Evolutionary conservation across 352 stramenopile species (phyloP), one percentile per base, ranked within the genome.

Genomic region (Pythium utonaiense): DNA sequence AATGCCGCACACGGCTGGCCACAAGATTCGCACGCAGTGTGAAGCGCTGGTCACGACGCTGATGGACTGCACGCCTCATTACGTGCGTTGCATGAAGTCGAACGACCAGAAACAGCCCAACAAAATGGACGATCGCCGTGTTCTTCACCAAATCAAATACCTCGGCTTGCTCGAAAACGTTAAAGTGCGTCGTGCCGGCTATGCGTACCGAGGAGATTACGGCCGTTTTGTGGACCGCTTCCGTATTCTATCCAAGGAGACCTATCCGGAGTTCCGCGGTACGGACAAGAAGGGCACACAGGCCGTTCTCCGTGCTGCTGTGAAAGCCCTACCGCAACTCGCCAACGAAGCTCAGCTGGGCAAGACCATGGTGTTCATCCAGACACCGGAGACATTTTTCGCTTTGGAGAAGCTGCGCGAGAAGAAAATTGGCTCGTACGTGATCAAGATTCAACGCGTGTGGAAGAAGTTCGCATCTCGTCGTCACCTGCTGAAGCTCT

Each of bases 341-440:
- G 80, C 93, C 49, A 72, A 67, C 3, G 86, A 97, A 62, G 85
- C 90, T 19, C 86, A 97, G 57, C 73, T 96, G 21, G 90, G 90
- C 51, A 93, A 96, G 58, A 80, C 83, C 4, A 97, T 97, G 83
- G 74, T 97, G 17, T 97, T 97, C 48, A 95, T 97, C 47, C 85
- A 92, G 50, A 92, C 86, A 5, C 89, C 90, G 0, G 87, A 96
- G 66, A 93, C 78, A 4, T 95, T 96, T 64, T 97, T 97, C 57
- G 78, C 85, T 25, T 66, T 97, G 10, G 90, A 97, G 61, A 93
- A 94, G 53, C 54, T 96, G 14, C 76, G 90, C 17, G 86, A 96
- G 38, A 79, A 87, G 36, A 91, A 84, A 48, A 79, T 96, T 24
- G 78, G 82, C 0, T 84, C 73, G 7, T 95, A 84, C 58, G 86